phyloP scores from a whole-genome alignment of 2,329 filamentous ascomycete genomes.

The Albophoma yamanashiensis region DNA sequence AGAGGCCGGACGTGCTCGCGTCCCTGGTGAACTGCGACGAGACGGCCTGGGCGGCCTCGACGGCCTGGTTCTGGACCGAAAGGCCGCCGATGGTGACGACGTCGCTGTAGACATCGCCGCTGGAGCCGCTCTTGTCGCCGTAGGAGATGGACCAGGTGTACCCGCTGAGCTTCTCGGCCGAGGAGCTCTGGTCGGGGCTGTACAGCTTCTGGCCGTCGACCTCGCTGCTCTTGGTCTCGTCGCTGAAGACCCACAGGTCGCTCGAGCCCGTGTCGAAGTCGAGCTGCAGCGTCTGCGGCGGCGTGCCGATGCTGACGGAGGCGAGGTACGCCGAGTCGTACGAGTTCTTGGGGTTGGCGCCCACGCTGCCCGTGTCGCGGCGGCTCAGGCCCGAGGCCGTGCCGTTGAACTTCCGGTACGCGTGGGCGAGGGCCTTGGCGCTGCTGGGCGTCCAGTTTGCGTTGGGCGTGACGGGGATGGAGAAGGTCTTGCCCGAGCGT shows the following conservation, averaged over 20 bases:
- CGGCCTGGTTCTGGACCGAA: constrained; percentile 27
- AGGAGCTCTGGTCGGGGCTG: constrained; percentile 24
- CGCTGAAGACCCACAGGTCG: constrained; percentile 26
- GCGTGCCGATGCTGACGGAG: constrained; percentile 9
- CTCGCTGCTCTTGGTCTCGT: constrained; percentile 24
- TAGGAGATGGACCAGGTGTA: constrained; percentile 30
- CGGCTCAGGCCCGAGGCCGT: constrained; percentile 3
- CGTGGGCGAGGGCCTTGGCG: neutral
- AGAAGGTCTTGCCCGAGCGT: neutral
- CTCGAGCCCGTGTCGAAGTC: constrained; percentile 14
- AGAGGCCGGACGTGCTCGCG: constrained; percentile 28
- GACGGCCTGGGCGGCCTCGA: constrained; percentile 30
- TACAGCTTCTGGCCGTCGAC: constrained; percentile 29
- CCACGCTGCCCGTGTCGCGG: neutral
- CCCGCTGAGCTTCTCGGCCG: constrained; percentile 24
- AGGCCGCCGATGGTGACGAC: constrained; percentile 29
- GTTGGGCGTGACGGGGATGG: neutral
- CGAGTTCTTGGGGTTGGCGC: neutral
- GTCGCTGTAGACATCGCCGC: constrained; percentile 33
- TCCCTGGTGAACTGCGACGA: constrained; percentile 27
- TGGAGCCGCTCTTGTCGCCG: constrained; percentile 30
- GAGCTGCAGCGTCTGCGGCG: constrained; percentile 7
- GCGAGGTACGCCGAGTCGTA: constrained; percentile 5
- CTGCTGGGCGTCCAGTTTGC: neutral
- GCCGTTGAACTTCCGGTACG: neutral